Base-by-base conservation (phyloP, 1,284 basidiomycete genomes). In the Puccinia sorghi region DNA sequence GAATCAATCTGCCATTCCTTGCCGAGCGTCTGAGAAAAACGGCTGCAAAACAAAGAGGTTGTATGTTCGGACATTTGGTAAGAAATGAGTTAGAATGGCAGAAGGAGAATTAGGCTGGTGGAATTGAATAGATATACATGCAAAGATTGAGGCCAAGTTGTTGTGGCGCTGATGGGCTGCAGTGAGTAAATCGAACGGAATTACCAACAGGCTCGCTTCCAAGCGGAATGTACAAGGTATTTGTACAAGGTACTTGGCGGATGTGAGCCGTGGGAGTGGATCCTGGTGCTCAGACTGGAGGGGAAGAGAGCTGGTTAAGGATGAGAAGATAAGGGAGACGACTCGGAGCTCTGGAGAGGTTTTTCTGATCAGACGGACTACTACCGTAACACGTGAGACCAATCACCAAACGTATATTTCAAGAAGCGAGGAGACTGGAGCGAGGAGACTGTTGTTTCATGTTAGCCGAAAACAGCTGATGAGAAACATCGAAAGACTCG, bases 181-280 rank as follows among this genome's bases (percentile, higher is more conserved):
- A 39, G 61, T 39, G 37, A 39, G 61, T 63, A 63, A 39, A 63
- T 63, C n/a, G 20, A 63, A 63, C n/a, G 39, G 61, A 43, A 41
- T 63, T 39, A 39, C 37, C 57, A 32, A 61, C 43, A 17, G 15
- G 27, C 57, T 61, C 61, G 39, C 61, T 41, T 63, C 3, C 61
- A 43, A 41, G 39, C 61, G 61, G 61, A 20, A 63, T 41, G 9
- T 39, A 32, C 37, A 7, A 37, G 20, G 39, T 41, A 20, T 63
- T 39, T 43, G n/a, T n/a, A n/a, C n/a, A 43, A 39, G 39, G 37
- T 17, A 63, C 13, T 43, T 41, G n/a, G n/a, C n/a, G n/a, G n/a
- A n/a, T n/a, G n/a, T n/a, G n/a, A 43, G 37, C 61, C 61, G 15
- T 63, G 22, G 61, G 17, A 59, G 57, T 59, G 12, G 27, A 59